Conservation (phyloP, 352 stramenopile genomes). For the Phytophthora pluvialis region DNA sequence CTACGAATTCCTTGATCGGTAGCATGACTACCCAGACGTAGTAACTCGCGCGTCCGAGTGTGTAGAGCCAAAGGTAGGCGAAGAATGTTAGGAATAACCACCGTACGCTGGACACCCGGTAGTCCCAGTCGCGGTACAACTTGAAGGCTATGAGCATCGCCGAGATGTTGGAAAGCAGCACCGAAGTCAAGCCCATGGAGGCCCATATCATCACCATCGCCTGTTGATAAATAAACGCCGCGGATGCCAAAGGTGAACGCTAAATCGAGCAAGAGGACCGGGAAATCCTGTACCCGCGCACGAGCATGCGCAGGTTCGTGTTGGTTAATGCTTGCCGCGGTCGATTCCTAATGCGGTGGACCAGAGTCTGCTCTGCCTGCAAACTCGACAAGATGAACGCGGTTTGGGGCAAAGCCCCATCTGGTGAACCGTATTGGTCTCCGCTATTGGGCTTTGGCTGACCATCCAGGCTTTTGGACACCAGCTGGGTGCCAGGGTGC, state of each 20-base stretch:
- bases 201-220: slow-evolving; percentile 45
- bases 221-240: slow-evolving; percentile 24
- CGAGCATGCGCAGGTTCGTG: slow-evolving; percentile 29
- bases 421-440: slow-evolving; percentile 32
- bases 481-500: slow-evolving; percentile 27
- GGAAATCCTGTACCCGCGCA: slow-evolving; percentile 20
- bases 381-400: slow-evolving; percentile 26
- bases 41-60: slow-evolving; percentile 36
- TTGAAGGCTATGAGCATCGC: slow-evolving; percentile 49
- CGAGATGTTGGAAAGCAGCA: slow-evolving; percentile 45
- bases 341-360: slow-evolving; percentile 13
- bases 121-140: slow-evolving; percentile 53
- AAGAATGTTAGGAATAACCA: slow-evolving; percentile 72
- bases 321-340: slow-evolving; percentile 1
- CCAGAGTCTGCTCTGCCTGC: slow-evolving; percentile 14
- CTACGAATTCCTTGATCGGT: slow-evolving; percentile 38
- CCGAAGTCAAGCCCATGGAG: slow-evolving; percentile 33
- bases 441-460: slow-evolving; percentile 7
- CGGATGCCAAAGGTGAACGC: background rate
- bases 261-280: slow-evolving; percentile 10
- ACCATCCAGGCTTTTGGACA: slow-evolving; percentile 15
- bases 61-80: slow-evolving; percentile 54
- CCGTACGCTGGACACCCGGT: slow-evolving; percentile 56
- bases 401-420: slow-evolving; percentile 20
- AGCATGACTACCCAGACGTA: slow-evolving; percentile 54